Evolutionary conservation across 352 stramenopile species (phyloP).

Genomic region (Peronospora farinosa): DNA sequence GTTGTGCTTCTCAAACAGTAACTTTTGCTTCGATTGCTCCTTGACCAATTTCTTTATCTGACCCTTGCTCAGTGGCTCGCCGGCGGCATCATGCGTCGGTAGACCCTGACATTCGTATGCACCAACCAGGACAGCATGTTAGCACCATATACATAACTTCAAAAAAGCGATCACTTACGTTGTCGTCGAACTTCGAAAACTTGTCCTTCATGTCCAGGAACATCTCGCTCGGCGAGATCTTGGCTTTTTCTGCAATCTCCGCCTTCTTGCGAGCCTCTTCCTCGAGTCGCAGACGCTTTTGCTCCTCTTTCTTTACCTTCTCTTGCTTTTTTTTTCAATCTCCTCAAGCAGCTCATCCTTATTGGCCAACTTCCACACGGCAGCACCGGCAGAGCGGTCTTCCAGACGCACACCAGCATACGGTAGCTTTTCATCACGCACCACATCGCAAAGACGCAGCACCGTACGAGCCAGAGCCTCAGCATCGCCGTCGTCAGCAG

Average conservation of each 20-base stretch:
- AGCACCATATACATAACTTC: background rate
- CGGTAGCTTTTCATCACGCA: constrained; percentile 87
- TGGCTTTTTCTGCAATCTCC: constrained; percentile 80
- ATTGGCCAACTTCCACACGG: constrained; percentile 90
- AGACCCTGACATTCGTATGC: constrained; percentile 62
- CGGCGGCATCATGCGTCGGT: constrained; percentile 90
- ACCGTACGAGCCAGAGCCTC: constrained; percentile 65
- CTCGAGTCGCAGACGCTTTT: constrained; percentile 63
- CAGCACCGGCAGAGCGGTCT: constrained; percentile 53
- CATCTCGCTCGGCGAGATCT: constrained; percentile 90
- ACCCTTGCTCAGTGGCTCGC: constrained; percentile 93
- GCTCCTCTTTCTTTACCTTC: constrained; percentile 74
- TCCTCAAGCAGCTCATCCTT: constrained; percentile 81
- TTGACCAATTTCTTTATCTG: constrained; percentile 96
- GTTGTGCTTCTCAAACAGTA: constrained; percentile 79
- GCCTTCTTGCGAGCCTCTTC: constrained; percentile 73
- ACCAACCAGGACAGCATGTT: constrained; percentile 3
- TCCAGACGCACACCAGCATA: constrained; percentile 86
- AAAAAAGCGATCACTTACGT: constrained; percentile 29
- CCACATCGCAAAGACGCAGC: constrained; percentile 77
- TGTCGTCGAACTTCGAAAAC: constrained; percentile 89
- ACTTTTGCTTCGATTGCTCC: constrained; percentile 94
- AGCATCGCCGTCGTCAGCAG: constrained; percentile 29
- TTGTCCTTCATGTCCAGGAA: constrained; percentile 86
- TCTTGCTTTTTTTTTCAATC: constrained; percentile 65